Conservation (phyloP, 148 eudicot genomes). For the Heliosperma pusillum region DNA sequence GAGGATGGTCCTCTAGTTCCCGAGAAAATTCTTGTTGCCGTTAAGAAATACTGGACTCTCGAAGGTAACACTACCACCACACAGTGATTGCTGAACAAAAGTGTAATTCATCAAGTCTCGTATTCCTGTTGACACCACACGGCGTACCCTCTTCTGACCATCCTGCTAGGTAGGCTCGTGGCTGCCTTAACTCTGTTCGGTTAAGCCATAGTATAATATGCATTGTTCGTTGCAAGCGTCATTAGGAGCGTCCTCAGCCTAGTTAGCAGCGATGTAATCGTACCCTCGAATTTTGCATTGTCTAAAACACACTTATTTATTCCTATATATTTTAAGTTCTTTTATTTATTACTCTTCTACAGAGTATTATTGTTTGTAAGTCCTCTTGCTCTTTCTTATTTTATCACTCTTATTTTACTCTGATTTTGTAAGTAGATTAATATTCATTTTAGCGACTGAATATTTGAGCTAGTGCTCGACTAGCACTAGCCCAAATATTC, state of each 20-base stretch:
- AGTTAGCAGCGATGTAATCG: neutral
- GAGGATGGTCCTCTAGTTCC: conserved; percentile 89
- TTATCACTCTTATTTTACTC: too few species aligned
- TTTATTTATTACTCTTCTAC: neutral
- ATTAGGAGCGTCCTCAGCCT: neutral
- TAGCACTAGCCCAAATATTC: too few species aligned
- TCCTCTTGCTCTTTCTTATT: too few species aligned
- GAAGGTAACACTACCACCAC: conserved; percentile 66
- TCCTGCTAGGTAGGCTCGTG: neutral
- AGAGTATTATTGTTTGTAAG: neutral
- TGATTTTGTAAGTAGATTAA: too few species aligned
- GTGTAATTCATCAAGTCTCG: neutral
- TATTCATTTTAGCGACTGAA: too few species aligned
- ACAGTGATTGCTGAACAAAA: conserved; percentile 22
- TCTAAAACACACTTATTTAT: neutral
- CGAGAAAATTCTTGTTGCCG: conserved; percentile 79
- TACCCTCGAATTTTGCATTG: neutral
- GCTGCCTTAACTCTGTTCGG: neutral
- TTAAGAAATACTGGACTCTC: conserved; percentile 79
- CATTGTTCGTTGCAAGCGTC: neutral
- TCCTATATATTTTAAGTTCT: neutral
- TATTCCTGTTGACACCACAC: neutral
- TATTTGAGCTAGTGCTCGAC: too few species aligned
- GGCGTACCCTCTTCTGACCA: too few species aligned
- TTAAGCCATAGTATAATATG: conserved; percentile 15